Evolutionary conservation across 2,329 filamentous ascomycete genomes (phyloP).

Genomic region (Fusarium annulatum): DNA sequence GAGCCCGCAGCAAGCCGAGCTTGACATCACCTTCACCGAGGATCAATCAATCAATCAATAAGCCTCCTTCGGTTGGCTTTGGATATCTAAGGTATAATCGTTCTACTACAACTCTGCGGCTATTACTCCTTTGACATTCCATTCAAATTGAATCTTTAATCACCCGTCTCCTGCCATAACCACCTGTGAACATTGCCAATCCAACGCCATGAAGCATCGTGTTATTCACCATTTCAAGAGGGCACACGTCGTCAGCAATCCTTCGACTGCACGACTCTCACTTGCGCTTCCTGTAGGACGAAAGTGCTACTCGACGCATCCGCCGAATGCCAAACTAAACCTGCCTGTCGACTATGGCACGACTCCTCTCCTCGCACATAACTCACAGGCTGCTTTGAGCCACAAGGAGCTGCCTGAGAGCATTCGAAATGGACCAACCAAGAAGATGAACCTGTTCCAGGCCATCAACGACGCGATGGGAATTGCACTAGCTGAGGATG

Average conservation of each 20-base stretch:
- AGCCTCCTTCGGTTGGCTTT: conserved; percentile 34
- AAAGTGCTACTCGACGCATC: conserved; percentile 65
- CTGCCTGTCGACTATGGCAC: conserved; percentile 87
- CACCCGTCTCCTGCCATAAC: conserved; percentile 9
- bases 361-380: conserved; percentile 84
- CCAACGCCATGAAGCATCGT: conserved; percentile 49
- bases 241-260: conserved; percentile 37
- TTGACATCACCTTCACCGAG: conserved; percentile 47
- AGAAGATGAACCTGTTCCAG: conserved; percentile 93
- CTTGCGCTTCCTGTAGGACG: conserved; percentile 30
- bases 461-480: conserved; percentile 91
- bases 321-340: conserved; percentile 77
- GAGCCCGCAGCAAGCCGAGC: conserved; percentile 55
- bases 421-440: conserved; percentile 75
- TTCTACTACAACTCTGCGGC: conserved; percentile 1
- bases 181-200: conserved; percentile 6
- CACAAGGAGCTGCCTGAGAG: conserved; percentile 77
- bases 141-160: conserved; percentile 19
- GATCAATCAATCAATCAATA: conserved; percentile 40
- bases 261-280: conserved; percentile 30
- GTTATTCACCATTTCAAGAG: conserved; percentile 47
- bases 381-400: conserved; percentile 74
- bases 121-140: conserved; percentile 24
- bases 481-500: conserved; percentile 83
- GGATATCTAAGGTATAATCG: conserved; percentile 35